These are phyloP conservation scores for Polytolypa hystricis DNA, from an alignment of 2,329 filamentous ascomycete species.

Conservation along the genomic window DNA sequence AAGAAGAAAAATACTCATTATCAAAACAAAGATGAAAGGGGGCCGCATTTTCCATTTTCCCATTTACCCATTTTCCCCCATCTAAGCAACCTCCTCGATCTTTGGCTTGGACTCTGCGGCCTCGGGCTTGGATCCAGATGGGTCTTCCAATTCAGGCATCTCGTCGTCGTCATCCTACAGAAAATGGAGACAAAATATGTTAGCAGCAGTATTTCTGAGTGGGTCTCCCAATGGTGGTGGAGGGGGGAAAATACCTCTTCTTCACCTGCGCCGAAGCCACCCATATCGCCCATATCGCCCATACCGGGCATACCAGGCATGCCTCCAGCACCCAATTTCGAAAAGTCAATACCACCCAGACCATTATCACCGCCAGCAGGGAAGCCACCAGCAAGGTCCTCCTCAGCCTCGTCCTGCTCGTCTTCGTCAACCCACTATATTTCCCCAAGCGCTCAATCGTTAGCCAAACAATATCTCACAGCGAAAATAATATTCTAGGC, in stretches of 20 bases:
- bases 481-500: background rate
- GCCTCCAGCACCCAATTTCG: conserved; percentile 65
- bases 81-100: conserved; percentile 17
- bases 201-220: too few relatives aligned
- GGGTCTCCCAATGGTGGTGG: conserved; percentile 1
- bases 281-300: conserved; percentile 30
- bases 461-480: background rate
- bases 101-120: conserved; percentile 29
- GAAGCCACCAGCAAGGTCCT: conserved; percentile 47
- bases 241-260: conserved; percentile 13
- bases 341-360: conserved; percentile 86
- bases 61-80: too few relatives aligned
- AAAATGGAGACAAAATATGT: too few relatives aligned
- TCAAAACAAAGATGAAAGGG: too few relatives aligned
- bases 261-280: conserved; percentile 28
- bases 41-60: too few relatives aligned
- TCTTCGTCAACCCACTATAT: conserved; percentile 86
- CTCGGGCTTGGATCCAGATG: too few relatives aligned
- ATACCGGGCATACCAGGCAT: conserved; percentile 35
- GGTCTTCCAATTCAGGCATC: conserved; percentile 69
- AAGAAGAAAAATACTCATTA: too few relatives aligned
- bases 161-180: conserved; percentile 52
- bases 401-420: conserved; percentile 82
- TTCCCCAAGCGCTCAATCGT: background rate
- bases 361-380: conserved; percentile 49